phyloP scores from a whole-genome alignment of 2,329 filamentous ascomycete genomes.

The Whalleya microplaca region DNA sequence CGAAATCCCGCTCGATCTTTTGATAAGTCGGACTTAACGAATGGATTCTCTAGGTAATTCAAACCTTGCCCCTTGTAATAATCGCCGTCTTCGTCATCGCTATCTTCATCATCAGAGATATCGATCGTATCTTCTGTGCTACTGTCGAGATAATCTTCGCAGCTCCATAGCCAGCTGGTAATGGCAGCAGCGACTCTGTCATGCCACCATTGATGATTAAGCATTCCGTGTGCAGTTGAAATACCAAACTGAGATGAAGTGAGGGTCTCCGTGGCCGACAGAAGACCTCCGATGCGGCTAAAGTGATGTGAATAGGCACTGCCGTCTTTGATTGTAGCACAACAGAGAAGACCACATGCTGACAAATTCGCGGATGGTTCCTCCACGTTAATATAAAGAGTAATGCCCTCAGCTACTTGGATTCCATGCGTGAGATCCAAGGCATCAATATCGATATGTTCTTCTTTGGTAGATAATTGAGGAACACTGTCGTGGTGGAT shows the following conservation, averaged over 20 bases:
- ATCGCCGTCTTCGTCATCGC: not conserved
- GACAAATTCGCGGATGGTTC: not conserved
- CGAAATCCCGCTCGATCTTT: conserved; percentile 2
- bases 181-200: not conserved
- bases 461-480: conserved; percentile 5
- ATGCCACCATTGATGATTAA: conserved; percentile 16
- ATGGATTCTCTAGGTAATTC: not conserved
- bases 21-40: not conserved
- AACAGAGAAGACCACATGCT: conserved; percentile 2
- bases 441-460: conserved; percentile 4
- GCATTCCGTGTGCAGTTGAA: conserved; percentile 16
- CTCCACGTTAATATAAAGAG: conserved; percentile 11
- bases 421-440: conserved; percentile 10
- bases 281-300: conserved; percentile 14
- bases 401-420: conserved; percentile 4
- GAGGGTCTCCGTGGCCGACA: conserved; percentile 8
- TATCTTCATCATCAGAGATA: not conserved
- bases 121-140: conserved; percentile 3
- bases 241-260: conserved; percentile 6
- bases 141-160: not conserved
- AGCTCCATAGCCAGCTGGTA: not conserved
- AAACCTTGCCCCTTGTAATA: not conserved
- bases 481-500: conserved; percentile 11
- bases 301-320: conserved; percentile 11
- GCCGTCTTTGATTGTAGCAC: conserved; percentile 10